phyloP scores from a whole-genome alignment of 1,284 basidiomycete genomes.

The Trichosporon coremiiforme region DNA sequence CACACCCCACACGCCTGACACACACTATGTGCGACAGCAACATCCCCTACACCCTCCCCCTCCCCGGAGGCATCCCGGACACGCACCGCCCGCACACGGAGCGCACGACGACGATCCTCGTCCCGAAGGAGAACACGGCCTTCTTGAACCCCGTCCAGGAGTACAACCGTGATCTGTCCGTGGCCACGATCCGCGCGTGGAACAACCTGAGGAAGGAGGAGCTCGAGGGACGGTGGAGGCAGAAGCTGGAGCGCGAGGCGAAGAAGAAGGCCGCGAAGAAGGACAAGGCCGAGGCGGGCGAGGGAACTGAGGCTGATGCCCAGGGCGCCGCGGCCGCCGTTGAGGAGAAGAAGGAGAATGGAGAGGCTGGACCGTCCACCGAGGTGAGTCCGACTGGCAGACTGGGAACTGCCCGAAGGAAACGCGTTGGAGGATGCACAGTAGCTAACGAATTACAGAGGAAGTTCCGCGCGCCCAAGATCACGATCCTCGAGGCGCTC shows the following conservation, averaged over 20 bases:
- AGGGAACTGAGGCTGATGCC: constrained; percentile 18
- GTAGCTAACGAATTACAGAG: background rate
- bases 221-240: constrained; percentile 61
- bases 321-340: constrained; percentile 44
- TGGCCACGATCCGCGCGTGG: constrained; percentile 80
- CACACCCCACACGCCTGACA: background rate
- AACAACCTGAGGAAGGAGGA: constrained; percentile 61
- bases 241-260: constrained; percentile 41
- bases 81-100: constrained; percentile 81
- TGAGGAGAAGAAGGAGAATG: background rate
- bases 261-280: constrained; percentile 30
- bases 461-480: constrained; percentile 65
- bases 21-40: constrained; percentile 24
- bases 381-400: background rate
- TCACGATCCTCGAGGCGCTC: constrained; percentile 89
- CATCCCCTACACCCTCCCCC: constrained; percentile 45
- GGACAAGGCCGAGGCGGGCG: background rate
- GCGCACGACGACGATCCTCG: constrained; percentile 78
- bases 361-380: background rate
- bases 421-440: background rate
- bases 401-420: too few species aligned
- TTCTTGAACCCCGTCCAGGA: constrained; percentile 99
- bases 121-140: constrained; percentile 73
- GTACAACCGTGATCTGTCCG: constrained; percentile 93
- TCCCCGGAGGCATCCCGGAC: constrained; percentile 62